These are phyloP conservation scores for Podila epigama DNA, from an alignment of 192 early-diverging fungal species.

Conservation along the genomic window DNA sequence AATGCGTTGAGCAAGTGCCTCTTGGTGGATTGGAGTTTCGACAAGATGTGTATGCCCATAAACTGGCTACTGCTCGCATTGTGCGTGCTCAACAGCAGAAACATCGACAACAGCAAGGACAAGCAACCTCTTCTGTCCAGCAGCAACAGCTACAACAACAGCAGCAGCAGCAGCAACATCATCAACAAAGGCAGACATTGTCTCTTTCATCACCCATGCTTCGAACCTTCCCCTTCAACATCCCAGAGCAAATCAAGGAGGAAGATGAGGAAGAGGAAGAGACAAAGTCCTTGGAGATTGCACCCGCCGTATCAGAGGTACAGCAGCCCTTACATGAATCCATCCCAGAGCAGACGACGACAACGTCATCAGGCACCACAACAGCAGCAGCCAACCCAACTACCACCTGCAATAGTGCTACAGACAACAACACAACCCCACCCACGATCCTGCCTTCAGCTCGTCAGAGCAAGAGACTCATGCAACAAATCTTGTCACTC, in stretches of 20 bases:
- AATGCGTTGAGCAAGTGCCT: background rate
- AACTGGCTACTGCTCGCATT: constrained; percentile 39
- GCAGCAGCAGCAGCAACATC: background rate
- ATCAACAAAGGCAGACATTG: no score
- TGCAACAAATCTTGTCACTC: constrained; percentile 40
- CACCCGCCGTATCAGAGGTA: background rate
- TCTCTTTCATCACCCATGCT: background rate
- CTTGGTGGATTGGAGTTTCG: constrained; percentile 38
- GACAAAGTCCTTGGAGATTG: background rate
- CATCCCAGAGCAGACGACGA: background rate
- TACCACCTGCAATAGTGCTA: background rate
- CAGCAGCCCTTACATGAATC: background rate
- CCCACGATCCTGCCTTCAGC: background rate
- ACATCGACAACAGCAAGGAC: background rate
- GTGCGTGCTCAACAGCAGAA: constrained; percentile 30
- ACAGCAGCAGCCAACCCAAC: background rate
- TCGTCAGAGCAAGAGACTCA: constrained; percentile 27
- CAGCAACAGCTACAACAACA: background rate
- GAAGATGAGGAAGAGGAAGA: constrained; percentile 8
- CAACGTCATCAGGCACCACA: background rate
- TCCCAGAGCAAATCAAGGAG: constrained; percentile 37
- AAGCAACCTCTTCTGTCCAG: background rate
- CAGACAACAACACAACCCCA: background rate
- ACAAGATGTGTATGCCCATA: constrained; percentile 40
- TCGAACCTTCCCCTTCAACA: constrained; percentile 7